Evolutionary conservation across 495 filamentous ascomycete species (phyloP).

Genomic region (Aspergillus indologenus): DNA sequence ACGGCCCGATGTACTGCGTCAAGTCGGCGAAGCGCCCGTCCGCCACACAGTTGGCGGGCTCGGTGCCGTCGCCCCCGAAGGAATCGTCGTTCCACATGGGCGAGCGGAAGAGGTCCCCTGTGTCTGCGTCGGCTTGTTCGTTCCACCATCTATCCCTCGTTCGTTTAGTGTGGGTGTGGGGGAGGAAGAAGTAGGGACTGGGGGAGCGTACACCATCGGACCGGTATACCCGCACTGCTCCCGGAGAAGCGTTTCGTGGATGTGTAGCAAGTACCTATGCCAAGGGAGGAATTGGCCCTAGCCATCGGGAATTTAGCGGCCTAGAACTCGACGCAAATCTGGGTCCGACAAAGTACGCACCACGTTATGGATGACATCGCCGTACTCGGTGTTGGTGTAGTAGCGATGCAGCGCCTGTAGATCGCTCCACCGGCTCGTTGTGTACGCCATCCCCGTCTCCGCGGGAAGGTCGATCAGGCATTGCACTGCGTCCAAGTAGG

Average conservation of each 20-base stretch:
- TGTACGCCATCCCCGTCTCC: neutral
- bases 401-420: neutral
- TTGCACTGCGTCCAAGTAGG: neutral
- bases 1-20: neutral
- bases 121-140: neutral
- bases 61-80: neutral
- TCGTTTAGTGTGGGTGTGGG: too few species aligned
- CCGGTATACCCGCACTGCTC: neutral
- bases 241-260: neutral
- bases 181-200: neutral
- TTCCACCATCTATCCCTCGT: neutral
- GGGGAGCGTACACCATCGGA: neutral
- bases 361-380: neutral
- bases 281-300: slow-evolving; percentile 1
- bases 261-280: neutral
- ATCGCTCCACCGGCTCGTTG: neutral
- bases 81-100: neutral
- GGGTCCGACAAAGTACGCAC: too few species aligned
- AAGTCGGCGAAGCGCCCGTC: slow-evolving; percentile 1
- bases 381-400: neutral
- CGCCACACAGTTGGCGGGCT: neutral
- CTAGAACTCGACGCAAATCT: too few species aligned
- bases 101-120: neutral
- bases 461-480: neutral
- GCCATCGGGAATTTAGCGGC: neutral